A percentile compares a stretch with the other conserved stretches of the same genome.
Conservation (phyloP, 768 basidiomycete genomes). For the Termitomyces sp. region DNA sequence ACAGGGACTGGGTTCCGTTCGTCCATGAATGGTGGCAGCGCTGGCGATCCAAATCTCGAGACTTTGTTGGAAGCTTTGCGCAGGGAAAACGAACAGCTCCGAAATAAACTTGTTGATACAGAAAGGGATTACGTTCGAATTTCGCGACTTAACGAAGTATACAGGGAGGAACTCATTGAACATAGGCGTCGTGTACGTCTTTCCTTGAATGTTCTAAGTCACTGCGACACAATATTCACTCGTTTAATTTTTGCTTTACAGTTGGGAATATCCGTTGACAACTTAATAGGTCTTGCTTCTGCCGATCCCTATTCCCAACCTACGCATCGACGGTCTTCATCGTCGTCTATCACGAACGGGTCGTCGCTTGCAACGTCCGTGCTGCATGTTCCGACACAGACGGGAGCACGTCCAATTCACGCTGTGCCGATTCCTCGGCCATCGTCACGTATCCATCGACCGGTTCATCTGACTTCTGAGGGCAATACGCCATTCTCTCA, state of each 20-base stretch:
- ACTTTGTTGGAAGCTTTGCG: slow-evolving; percentile 72
- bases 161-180: slow-evolving; percentile 80
- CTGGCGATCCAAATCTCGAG: slow-evolving; percentile 40
- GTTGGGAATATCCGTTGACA: slow-evolving; percentile 76
- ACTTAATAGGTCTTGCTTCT: slow-evolving; percentile 66
- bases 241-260: slow-evolving; percentile 22
- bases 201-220: not conserved
- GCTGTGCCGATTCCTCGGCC: slow-evolving; percentile 77
- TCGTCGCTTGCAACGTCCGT: slow-evolving; percentile 48
- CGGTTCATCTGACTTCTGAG: slow-evolving; percentile 40
- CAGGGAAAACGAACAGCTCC: slow-evolving; percentile 72
- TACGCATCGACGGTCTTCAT: slow-evolving; percentile 54
- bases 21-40: slow-evolving; percentile 21
- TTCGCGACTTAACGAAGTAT: slow-evolving; percentile 73
- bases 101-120: slow-evolving; percentile 62
- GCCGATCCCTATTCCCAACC: slow-evolving; percentile 69
- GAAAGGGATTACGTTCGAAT: slow-evolving; percentile 77
- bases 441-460: slow-evolving; percentile 57
- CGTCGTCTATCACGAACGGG: slow-evolving; percentile 27
- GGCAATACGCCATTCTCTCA: slow-evolving; percentile 60
- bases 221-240: not conserved
- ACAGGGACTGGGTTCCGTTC: slow-evolving; percentile 24
- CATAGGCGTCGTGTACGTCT: slow-evolving; percentile 66
- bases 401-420: slow-evolving; percentile 31
- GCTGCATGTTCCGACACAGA: slow-evolving; percentile 26